Evolutionary conservation across 2,329 filamentous ascomycete species (phyloP), one percentile per base, ranked within the genome.

Genomic region (Pyrenophora tritici-repentis): DNA sequence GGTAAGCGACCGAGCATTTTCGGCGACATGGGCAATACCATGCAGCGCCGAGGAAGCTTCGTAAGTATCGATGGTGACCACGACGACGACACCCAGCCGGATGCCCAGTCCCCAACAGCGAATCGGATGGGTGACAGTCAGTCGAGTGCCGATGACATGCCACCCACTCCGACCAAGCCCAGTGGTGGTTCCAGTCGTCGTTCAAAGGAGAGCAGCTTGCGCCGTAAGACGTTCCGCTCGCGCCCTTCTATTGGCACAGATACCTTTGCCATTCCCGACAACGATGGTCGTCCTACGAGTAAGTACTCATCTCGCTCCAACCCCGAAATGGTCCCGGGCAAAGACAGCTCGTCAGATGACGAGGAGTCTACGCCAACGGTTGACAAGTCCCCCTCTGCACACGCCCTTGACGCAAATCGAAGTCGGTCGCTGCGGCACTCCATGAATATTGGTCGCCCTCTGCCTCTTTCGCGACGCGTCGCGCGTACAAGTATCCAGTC

Each of bases 111-210:
- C 41, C 78, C 87, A 63, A 79, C 78, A 12, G 79, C 75, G n/a
- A 79, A 76, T 35, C 74, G 78, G 20, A 72, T 73, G 49, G 70
- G 77, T 26, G 83, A 86, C 50, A 81, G 79, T 58, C 84, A 86
- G 61, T 68, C 76, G 4, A 79, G 81, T 45, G 78, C 76, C 14
- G 90, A 92, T 33, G 91, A 96, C 42, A 79, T 93, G 50, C 92
- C 93, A n/a, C 92, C 93, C 1, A 99, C 94, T 1, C 94, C 94
- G 1, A 97, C 94, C 0, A 97, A 96, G 73, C 85, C 85, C 59
- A 73, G 71, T 32, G 64, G 76, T 73, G 63, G 81, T 20, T 66
- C 65, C n/a, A 67, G 70, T 45, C 71, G 76, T 45, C 74, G 75
- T 36, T 79, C 77, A 18, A 80, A 79, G 65, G 76, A 79, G 52